Evolutionary conservation across 2,329 filamentous ascomycete species (phyloP), one percentile per base, ranked within the genome.

Genomic region (Hypoxylon sp.): DNA sequence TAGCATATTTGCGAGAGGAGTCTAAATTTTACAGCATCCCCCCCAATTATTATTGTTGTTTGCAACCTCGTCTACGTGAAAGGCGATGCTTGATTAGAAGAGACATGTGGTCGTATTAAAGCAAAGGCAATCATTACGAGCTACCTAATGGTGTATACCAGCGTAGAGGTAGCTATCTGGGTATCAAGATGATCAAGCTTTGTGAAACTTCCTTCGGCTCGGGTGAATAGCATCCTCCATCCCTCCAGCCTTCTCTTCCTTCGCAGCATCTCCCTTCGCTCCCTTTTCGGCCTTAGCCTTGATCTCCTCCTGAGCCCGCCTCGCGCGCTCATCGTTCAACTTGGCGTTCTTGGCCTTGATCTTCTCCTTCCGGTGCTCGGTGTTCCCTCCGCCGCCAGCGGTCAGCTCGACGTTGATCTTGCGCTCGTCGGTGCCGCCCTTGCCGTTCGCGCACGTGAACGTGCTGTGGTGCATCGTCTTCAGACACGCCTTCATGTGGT

Each of bases 331-430:
- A 75, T 92, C 93, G 73, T 93, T 88, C 54, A 98, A 86, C 82
- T 94, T 95, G 75, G 87, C 84, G 82, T 98, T 98, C 87, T 97
- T 98, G 64, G 87, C 87, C 75, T 88, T 86, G 79, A 98, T 93
- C 83, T 94, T 96, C 64, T 90, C 87, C 77, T 87, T 89, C 70
- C 95, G 86, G 62, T 85, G 82, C 71, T 89, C 85, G 50, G 89
- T 93, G 79, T 94, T 97, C 68, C 91, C 91, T 67, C 95, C 95
- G 44, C 94, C 94, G 56, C 94, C 94, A 65, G 92, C 94, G 87
- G 94, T 97, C 72, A 98, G 82, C 82, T 98, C 95, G 27, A 98
- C 92, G 78, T 97, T 98, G 75, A 98, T 97, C 81, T 91, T 92
- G 74, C 95, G 86, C 56, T 89, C 82, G 15, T 83, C 78, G 68